Evolutionary conservation across 2,329 filamentous ascomycete species (phyloP), one percentile per base, ranked within the genome.

Genomic region (Xylariaceae sp.): DNA sequence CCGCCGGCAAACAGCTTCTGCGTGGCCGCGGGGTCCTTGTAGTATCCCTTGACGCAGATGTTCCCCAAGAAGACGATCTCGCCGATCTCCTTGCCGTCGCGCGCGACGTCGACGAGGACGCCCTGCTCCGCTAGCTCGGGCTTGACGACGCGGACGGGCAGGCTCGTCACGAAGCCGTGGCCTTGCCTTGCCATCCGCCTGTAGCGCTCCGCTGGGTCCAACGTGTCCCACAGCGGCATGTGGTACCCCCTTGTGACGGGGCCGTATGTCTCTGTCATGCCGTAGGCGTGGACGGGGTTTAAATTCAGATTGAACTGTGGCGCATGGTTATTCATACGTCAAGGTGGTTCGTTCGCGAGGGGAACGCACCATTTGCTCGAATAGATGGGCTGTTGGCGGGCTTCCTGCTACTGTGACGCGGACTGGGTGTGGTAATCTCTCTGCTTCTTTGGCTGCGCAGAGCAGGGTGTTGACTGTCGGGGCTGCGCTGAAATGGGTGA

Each of bases 381-480:
- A 96, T 1, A 99, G 81, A 70, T 94, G 87, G 1, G 88, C 87
- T 0, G 88, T 92, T 0, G 94, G 94, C 4, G 94, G 94, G 55
- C 86, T 92, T 1, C 92, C 94, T 2, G 94, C 94, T 2, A 99
- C 94, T 0, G 92, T 96, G 5, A 99, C 94, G 15, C 84, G 80
- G 9, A 97, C 91, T 0, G 85, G 81, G 1, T 83, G 73, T 0
- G 84, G 76, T 0, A 99, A 77, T 45, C 72, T 80, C 61, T 80
- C 81, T 2, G 94, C 92, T 69, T 91, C 86, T 39, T 85, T 79
- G 2, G 88, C 81, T 12, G 87, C 87, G 67, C 94, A 96, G 2
- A 99, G 81, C 0, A 97, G 75, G 0, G 92, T 99, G 70, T 97
- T 97, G 49, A 99, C 94, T 0, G 94, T 99, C 0, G 94, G 94